Base-by-base conservation (phyloP, 768 basidiomycete species). In the Trametes elegans region DNA sequence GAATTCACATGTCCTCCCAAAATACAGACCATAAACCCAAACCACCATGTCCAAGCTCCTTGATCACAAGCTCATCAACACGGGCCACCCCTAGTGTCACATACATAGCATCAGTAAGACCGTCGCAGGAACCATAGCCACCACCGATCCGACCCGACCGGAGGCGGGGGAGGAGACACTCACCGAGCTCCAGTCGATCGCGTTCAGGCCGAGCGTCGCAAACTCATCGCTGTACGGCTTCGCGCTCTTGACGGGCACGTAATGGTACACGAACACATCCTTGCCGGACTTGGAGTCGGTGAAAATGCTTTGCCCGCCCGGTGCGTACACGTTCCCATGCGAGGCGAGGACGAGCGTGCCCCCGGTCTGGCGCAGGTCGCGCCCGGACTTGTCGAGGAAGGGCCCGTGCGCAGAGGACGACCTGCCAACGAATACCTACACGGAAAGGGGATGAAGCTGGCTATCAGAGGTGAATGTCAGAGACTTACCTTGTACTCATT, bases 261-360 rank as follows among this genome's bases (percentile, higher is more conserved):
- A 62, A 41, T 62, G 58, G 32, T 62, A 62, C 13, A 55, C 55
- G 52, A 61, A 58, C 11, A 61, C 44, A 28, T 58, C 56, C 38
- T 52, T 57, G 27, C 44, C 44, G 36, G 43, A 52, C 56, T 51
- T 51, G 27, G 49, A 40, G 38, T 56, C 55, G 21, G 52, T 47
- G 46, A 59, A 59, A 21, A 59, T 52, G 23, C 49, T 35, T 28
- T 59, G 58, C 0, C 67, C 68, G 7, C 68, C 66, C 24, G 68
- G 68, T n/a, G 65, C 65, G 35, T 66, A 69, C 28, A 69, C 54
- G 28, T 67, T 64, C 43, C 63, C 68, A 44, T 67, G 68, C 41
- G 62, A 64, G n/a, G 49, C 63, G 21, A 69, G 64, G 27, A 69
- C 62, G 38, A 65, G 60, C 7, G 62, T 61, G 32, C 66, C 68